Conservation (phyloP, 495 filamentous ascomycete genomes). For the Chaetomium cochliodes region DNA sequence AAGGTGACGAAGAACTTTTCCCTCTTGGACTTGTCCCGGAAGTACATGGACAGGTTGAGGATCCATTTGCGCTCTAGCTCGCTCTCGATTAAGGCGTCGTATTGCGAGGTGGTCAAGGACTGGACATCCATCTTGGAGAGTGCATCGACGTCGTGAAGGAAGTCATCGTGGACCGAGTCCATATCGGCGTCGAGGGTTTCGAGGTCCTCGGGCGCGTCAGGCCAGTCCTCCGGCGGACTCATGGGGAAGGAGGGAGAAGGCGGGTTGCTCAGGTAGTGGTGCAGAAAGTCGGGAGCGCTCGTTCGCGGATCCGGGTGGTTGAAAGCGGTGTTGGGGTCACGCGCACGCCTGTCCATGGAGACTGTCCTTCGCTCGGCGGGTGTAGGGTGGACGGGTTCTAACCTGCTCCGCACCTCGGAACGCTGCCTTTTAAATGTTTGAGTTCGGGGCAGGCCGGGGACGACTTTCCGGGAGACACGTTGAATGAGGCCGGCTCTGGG, state of each 20-base stretch:
- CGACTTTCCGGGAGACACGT: conserved; percentile 65
- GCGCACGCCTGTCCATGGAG: conserved; percentile 66
- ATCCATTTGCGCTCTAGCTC: conserved; percentile 93
- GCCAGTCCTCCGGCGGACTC: conserved; percentile 35
- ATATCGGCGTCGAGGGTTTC: conserved; percentile 21
- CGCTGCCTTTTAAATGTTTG: conserved; percentile 77
- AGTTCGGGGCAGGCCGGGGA: conserved; percentile 73
- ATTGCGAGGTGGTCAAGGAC: conserved; percentile 52
- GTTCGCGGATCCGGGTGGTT: conserved; percentile 39
- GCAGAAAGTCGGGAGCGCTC: conserved; percentile 47
- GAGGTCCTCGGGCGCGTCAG: conserved; percentile 21
- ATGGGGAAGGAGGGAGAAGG: conserved; percentile 32
- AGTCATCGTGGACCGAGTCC: conserved; percentile 20
- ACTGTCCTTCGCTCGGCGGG: conserved; percentile 67
- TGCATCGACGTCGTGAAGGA: conserved; percentile 25
- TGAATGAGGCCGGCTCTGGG: conserved; percentile 34
- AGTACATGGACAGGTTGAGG: conserved; percentile 97
- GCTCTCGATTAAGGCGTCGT: conserved; percentile 63
- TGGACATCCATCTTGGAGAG: conserved; percentile 37
- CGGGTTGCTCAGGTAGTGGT: conserved; percentile 23
- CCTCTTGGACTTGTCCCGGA: conserved; percentile 87
- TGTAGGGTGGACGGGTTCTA: conserved; percentile 61
- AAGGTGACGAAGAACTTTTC: conserved; percentile 99
- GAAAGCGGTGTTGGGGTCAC: conserved; percentile 32
- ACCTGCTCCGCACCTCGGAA: conserved; percentile 71